phyloP scores from a whole-genome alignment of 306 rosid genomes.

The Clitoria ternatea region DNA sequence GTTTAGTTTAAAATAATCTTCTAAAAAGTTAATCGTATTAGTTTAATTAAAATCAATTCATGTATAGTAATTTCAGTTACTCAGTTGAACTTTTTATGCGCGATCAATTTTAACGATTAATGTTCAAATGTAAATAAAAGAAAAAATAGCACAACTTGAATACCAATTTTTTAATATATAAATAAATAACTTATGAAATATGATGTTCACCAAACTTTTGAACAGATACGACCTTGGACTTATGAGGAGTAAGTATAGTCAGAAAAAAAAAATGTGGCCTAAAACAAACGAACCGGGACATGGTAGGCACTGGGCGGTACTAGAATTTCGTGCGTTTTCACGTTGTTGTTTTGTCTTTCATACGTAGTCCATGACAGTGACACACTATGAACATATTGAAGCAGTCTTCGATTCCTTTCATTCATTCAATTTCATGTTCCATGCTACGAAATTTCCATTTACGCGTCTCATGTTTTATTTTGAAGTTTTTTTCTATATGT shows the following conservation, averaged over 20 bases:
- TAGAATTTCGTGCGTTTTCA: neutral
- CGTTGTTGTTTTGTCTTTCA: constrained; percentile 18
- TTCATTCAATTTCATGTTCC: neutral
- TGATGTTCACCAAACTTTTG: neutral
- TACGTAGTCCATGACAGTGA: constrained; percentile 11
- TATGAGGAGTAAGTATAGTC: neutral
- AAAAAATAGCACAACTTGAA: neutral
- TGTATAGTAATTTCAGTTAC: neutral
- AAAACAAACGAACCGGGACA: neutral
- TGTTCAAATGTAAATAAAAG: no score
- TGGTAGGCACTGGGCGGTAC: constrained; percentile 29
- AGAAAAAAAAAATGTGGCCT: neutral
- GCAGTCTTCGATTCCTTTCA: constrained; percentile 7
- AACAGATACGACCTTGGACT: neutral
- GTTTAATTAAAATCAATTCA: neutral
- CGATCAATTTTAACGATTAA: no score
- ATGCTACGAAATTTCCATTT: constrained; percentile 34
- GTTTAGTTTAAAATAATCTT: neutral
- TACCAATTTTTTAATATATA: no score
- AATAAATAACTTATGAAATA: no score
- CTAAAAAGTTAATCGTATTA: neutral
- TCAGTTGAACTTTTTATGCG: no score
- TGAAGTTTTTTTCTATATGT: neutral
- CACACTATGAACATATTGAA: neutral
- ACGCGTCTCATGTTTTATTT: constrained; percentile 6